phyloP scores from a whole-genome alignment of 2,329 filamentous ascomycete genomes.

The Pseudomassariella vexata region DNA sequence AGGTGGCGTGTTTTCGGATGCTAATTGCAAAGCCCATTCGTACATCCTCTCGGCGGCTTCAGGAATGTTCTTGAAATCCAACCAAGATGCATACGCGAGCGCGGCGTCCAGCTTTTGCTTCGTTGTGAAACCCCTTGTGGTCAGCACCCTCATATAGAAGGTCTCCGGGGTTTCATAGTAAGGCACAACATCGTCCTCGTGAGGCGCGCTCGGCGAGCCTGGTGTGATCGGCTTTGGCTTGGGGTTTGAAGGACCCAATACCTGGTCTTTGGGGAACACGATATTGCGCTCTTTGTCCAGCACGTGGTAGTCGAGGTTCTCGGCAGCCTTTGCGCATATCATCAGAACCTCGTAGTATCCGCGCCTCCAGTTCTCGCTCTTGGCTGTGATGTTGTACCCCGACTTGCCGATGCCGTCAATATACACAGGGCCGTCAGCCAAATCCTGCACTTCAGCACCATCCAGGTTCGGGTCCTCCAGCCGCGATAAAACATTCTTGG shows the following conservation, averaged over 20 bases:
- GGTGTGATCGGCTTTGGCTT: slow-evolving; percentile 67
- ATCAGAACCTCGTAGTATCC: slow-evolving; percentile 83
- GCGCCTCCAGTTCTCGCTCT: slow-evolving; percentile 77
- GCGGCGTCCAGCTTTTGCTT: slow-evolving; percentile 77
- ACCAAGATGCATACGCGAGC: slow-evolving; percentile 76
- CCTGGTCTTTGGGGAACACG: slow-evolving; percentile 65
- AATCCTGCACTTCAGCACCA: slow-evolving; percentile 57
- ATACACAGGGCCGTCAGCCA: slow-evolving; percentile 45
- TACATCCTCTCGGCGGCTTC: slow-evolving; percentile 68
- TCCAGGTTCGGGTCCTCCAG: slow-evolving; percentile 66
- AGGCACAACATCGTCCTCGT: slow-evolving; percentile 68
- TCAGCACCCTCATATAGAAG: slow-evolving; percentile 78
- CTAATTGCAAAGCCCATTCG: slow-evolving; percentile 69
- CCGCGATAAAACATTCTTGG: slow-evolving; percentile 53
- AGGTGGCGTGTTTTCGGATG: slow-evolving; percentile 39
- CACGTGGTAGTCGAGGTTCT: slow-evolving; percentile 77
- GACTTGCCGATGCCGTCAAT: slow-evolving; percentile 48
- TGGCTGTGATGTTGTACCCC: slow-evolving; percentile 63
- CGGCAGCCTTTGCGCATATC: slow-evolving; percentile 67
- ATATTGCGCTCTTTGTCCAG: slow-evolving; percentile 60
- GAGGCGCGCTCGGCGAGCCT: slow-evolving; percentile 56
- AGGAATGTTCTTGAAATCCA: slow-evolving; percentile 67
- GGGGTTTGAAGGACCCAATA: slow-evolving; percentile 80
- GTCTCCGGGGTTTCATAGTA: slow-evolving; percentile 66
- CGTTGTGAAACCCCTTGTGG: slow-evolving; percentile 72